Evolutionary conservation across 176 grass and related monocot species (phyloP).

Genomic region (Bolboschoenus planiculmis): DNA sequence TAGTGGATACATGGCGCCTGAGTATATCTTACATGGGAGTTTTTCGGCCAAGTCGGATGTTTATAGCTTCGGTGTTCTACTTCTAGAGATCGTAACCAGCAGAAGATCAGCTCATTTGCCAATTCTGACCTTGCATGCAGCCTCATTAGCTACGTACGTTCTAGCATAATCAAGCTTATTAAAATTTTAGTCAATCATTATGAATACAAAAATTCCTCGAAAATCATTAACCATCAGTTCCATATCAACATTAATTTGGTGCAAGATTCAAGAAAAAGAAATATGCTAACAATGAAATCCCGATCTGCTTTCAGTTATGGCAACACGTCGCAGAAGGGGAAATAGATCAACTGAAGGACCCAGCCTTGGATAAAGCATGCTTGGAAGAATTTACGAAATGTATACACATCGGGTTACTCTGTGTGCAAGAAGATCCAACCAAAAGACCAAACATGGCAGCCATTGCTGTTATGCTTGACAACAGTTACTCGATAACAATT

Average conservation of each 20-base stretch:
- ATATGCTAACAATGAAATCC: not conserved
- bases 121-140: not conserved
- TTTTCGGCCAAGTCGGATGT: constrained; percentile 24
- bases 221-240: not conserved
- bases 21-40: not conserved
- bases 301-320: constrained; percentile 6
- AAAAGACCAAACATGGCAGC: constrained; percentile 11
- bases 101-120: not conserved
- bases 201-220: too few relatives aligned
- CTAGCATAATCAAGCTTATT: too few relatives aligned
- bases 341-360: constrained; percentile 23
- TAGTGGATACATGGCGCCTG: constrained; percentile 20
- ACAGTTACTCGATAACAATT: not conserved
- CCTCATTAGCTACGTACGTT: constrained; percentile 19
- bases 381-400: constrained; percentile 25
- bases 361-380: constrained; percentile 19
- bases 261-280: not conserved
- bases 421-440: not conserved
- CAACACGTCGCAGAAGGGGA: constrained; percentile 15
- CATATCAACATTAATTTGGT: not conserved
- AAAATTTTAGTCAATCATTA: too few relatives aligned
- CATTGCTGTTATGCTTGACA: not conserved
- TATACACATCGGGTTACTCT: constrained; percentile 18
- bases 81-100: constrained; percentile 25
- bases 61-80: constrained; percentile 28